Conservation (phyloP, 192 early-diverging fungal species). For the Dispira simplex region DNA sequence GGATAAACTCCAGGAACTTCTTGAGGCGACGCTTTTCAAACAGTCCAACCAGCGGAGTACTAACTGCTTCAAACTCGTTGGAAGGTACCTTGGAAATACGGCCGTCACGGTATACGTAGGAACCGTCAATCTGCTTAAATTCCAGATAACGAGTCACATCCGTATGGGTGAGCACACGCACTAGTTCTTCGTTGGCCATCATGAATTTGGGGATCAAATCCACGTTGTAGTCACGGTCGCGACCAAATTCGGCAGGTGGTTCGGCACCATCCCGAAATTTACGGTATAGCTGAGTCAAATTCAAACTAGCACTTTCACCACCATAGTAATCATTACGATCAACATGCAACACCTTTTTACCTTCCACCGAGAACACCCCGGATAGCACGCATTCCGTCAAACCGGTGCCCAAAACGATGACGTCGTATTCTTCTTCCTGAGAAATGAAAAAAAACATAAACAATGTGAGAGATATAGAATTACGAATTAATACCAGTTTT, state of each 20-base stretch:
- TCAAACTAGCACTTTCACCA: constrained; percentile 87
- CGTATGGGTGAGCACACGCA: constrained; percentile 92
- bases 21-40: constrained; percentile 88
- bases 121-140: constrained; percentile 91
- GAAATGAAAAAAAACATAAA: constrained; percentile 3
- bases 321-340: constrained; percentile 98
- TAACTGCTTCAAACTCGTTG: constrained; percentile 72
- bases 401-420: constrained; percentile 78
- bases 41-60: constrained; percentile 75
- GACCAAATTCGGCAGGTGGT: constrained; percentile 37
- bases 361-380: constrained; percentile 73
- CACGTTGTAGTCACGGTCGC: constrained; percentile 86
- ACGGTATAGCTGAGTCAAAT: constrained; percentile 81
- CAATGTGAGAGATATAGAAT: too few species aligned
- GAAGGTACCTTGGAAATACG: constrained; percentile 92
- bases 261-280: constrained; percentile 42
- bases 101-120: constrained; percentile 80
- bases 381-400: constrained; percentile 84
- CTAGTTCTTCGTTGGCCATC: constrained; percentile 97
- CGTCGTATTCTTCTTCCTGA: constrained; percentile 80
- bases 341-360: constrained; percentile 85
- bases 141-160: constrained; percentile 97
- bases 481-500: too few species aligned
- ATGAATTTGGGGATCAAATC: constrained; percentile 99
- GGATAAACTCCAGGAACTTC: constrained; percentile 93